phyloP scores from a whole-genome alignment of 768 basidiomycete species.

The Daedalea quercina region DNA sequence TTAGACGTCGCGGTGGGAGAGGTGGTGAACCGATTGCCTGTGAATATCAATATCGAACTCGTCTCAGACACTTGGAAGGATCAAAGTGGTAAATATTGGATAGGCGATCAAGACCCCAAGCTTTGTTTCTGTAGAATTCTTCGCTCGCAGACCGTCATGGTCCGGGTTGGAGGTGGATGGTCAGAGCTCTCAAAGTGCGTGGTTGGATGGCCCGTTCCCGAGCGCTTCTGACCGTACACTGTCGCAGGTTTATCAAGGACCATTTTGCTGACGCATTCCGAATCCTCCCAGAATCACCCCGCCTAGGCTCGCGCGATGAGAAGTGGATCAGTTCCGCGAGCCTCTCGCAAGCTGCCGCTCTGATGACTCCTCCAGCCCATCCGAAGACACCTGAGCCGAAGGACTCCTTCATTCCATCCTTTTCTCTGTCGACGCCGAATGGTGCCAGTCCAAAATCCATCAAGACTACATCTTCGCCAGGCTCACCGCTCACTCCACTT shows the following conservation, averaged over 20 bases:
- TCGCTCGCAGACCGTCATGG: slow-evolving; percentile 92
- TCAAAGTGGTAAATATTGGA: slow-evolving; percentile 94
- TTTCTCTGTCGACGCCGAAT: slow-evolving; percentile 48
- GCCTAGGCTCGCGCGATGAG: slow-evolving; percentile 46
- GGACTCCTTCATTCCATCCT: slow-evolving; percentile 52
- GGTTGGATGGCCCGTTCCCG: slow-evolving; percentile 1
- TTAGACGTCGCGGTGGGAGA: slow-evolving; percentile 90
- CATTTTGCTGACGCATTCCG: slow-evolving; percentile 84
- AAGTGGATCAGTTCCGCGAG: slow-evolving; percentile 82
- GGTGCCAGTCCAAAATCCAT: slow-evolving; percentile 39
- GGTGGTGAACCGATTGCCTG: slow-evolving; percentile 83
- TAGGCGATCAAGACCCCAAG: slow-evolving; percentile 85
- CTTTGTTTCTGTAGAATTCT: slow-evolving; percentile 90
- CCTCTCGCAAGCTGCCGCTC: slow-evolving; percentile 50
- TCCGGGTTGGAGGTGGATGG: slow-evolving; percentile 95
- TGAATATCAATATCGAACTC: slow-evolving; percentile 77
- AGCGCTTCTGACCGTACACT: slow-evolving; percentile 6
- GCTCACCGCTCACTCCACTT: slow-evolving; percentile 57
- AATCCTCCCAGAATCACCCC: slow-evolving; percentile 58
- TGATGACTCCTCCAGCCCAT: slow-evolving; percentile 27
- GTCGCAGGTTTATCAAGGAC: slow-evolving; percentile 70
- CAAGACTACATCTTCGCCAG: slow-evolving; percentile 51
- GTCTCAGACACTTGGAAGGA: slow-evolving; percentile 86
- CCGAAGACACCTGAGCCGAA: slow-evolving; percentile 68
- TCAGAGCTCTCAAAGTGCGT: slow-evolving; percentile 82